phyloP scores from a whole-genome alignment of 2,329 filamentous ascomycete species.

The Pseudocercospora macadamiae region DNA sequence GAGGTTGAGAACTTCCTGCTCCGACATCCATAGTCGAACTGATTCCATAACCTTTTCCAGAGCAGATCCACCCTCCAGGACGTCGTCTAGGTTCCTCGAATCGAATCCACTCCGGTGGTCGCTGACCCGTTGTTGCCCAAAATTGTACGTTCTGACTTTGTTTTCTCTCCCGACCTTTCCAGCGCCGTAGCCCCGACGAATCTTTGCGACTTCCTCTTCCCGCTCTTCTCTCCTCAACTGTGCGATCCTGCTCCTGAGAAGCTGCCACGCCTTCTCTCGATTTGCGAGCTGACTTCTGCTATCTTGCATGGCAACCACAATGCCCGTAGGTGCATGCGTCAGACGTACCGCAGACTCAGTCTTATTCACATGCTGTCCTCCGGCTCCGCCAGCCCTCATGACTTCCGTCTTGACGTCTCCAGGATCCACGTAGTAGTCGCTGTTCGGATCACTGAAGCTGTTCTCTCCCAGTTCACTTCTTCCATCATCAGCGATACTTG shows the following conservation, averaged over 20 bases:
- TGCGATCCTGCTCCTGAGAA: slow-evolving; percentile 81
- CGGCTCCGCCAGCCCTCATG: slow-evolving; percentile 89
- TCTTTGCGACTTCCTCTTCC: slow-evolving; percentile 74
- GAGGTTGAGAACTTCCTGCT: slow-evolving; percentile 72
- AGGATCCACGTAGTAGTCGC: slow-evolving; percentile 87
- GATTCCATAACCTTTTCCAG: slow-evolving; percentile 78
- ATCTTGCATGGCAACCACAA: slow-evolving; percentile 89
- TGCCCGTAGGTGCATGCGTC: slow-evolving; percentile 86
- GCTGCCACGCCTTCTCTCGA: slow-evolving; percentile 80
- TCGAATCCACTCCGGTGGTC: slow-evolving; percentile 84
- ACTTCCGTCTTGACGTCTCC: slow-evolving; percentile 82
- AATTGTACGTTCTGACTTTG: slow-evolving; percentile 94
- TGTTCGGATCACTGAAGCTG: slow-evolving; percentile 75
- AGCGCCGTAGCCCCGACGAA: slow-evolving; percentile 78
- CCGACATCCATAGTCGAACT: slow-evolving; percentile 73
- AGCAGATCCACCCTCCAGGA: slow-evolving; percentile 74
- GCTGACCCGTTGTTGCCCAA: slow-evolving; percentile 76
- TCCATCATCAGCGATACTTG: slow-evolving; percentile 69
- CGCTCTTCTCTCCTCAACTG: slow-evolving; percentile 77
- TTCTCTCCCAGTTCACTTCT: slow-evolving; percentile 59
- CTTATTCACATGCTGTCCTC: slow-evolving; percentile 97
- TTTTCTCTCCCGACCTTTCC: slow-evolving; percentile 83
- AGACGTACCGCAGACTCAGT: slow-evolving; percentile 94
- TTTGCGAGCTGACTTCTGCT: slow-evolving; percentile 88
- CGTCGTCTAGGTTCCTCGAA: slow-evolving; percentile 76